These are phyloP conservation scores for Cudoniella acicularis DNA, from an alignment of 495 filamentous ascomycete genomes.

Conservation along the genomic window DNA sequence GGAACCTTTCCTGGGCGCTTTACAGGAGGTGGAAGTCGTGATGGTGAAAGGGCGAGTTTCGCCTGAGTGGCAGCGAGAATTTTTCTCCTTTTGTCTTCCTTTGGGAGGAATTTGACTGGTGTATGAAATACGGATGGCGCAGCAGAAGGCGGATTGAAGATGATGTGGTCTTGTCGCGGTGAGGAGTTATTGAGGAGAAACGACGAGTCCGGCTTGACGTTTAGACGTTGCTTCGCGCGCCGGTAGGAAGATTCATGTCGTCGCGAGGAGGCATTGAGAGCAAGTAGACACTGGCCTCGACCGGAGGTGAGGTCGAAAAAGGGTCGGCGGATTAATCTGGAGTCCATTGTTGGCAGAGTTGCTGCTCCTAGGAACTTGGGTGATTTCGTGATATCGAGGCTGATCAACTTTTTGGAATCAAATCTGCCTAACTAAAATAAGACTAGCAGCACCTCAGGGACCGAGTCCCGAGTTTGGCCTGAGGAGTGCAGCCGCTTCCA, in stretches of 20 bases:
- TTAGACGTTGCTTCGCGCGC: constrained; percentile 57
- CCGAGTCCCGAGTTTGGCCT: no score
- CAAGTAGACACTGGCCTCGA: constrained; percentile 27
- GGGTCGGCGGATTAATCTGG: constrained; percentile 28
- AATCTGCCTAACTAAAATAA: background rate
- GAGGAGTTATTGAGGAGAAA: constrained; percentile 42
- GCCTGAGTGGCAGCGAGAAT: constrained; percentile 12
- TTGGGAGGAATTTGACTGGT: constrained; percentile 84
- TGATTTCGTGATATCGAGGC: constrained; percentile 3
- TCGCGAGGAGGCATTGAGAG: constrained; percentile 36
- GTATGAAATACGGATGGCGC: constrained; percentile 80
- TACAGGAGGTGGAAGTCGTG: constrained; percentile 52
- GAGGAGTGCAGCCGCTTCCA: background rate
- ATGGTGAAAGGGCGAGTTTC: background rate
- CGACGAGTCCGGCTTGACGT: constrained; percentile 59
- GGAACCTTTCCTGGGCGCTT: constrained; percentile 30
- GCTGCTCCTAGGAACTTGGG: background rate
- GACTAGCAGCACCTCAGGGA: background rate
- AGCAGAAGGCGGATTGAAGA: constrained; percentile 94
- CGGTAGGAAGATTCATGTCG: constrained; percentile 54
- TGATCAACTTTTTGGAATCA: constrained; percentile 8
- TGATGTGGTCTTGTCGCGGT: constrained; percentile 50
- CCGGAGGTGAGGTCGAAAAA: constrained; percentile 39
- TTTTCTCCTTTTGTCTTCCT: constrained; percentile 65
- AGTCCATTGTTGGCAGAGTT: constrained; percentile 18